Evolutionary conservation across 2,329 filamentous ascomycete genomes (phyloP), one percentile per base, ranked within the genome.

Genomic region (Alternaria sp.): DNA sequence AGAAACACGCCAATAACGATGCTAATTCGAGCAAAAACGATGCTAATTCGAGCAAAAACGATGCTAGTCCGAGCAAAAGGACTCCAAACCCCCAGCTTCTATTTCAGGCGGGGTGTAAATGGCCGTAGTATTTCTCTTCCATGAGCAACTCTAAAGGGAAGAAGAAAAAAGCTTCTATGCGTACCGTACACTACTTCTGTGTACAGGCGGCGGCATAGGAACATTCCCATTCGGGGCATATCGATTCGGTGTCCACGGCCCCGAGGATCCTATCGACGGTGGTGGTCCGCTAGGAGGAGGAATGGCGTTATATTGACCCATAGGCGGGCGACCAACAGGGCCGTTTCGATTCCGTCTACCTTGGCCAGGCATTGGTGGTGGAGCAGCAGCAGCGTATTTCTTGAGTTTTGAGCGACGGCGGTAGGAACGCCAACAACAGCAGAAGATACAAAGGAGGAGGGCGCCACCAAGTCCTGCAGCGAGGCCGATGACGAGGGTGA

Each of bases 401-500:
- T 60, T 61, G 0, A 70, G 54, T 21, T 58, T 69, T 24, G 59
- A 61, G 26, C 73, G 62, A 50, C 73, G 72, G 40, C 68, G 70
- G 68, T 63, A 87, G 42, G 84, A 84, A 67, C 82, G 83, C 59
- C 83, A 79, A 68, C 88, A 83, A 78, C 92, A 97, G 72, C 84
- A 84, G 10, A 89, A 65, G 50, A 97, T 80, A 33, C 84, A 82
- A 44, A 97, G 75, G 14, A 77, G 26, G 17, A 96, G 72, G 5
- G 97, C 81, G 6, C 85, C 86, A 46, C 92, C 94, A 14, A 96
- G 81, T 10, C 87, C 90, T 45, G 82, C 81, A 5, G 85, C 86
- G 10, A 98, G 81, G 24, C 91, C 93, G 63, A 98, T 97, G 65
- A 96, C 90, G 62, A 98, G 86, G 51, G 85, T 80, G 78, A 90